These are phyloP conservation scores for Saussurea involucrata DNA, from an alignment of 129 eudicot genomes.

Conservation along the genomic window DNA sequence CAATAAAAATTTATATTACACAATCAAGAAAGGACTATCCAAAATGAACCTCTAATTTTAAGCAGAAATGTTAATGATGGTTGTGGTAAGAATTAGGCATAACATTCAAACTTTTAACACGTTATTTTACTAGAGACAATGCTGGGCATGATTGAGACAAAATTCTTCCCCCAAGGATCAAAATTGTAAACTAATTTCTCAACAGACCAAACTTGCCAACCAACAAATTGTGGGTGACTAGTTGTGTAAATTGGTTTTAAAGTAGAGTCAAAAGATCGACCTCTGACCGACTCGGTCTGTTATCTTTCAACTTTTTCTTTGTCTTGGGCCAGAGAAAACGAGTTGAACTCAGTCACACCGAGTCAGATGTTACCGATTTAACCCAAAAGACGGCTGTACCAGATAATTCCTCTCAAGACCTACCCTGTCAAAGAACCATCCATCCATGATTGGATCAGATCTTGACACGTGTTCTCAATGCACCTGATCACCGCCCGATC, in stretches of 20 bases:
- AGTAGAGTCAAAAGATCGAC: slow-evolving; percentile 33
- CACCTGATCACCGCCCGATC: slow-evolving; percentile 39
- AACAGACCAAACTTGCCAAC: background rate
- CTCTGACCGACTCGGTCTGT: slow-evolving; percentile 30
- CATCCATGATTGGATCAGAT: slow-evolving; percentile 11
- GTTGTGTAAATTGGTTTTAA: background rate
- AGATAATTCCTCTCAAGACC: slow-evolving; percentile 29
- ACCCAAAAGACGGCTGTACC: slow-evolving; percentile 15
- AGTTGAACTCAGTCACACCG: slow-evolving; percentile 36
- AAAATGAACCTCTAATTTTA: background rate
- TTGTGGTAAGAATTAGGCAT: background rate
- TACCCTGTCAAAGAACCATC: slow-evolving; percentile 34
- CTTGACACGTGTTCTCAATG: slow-evolving; percentile 18
- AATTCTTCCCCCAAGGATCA: background rate
- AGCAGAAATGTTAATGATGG: background rate
- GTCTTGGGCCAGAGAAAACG: slow-evolving; percentile 21
- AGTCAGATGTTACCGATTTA: slow-evolving; percentile 6
- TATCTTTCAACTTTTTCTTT: slow-evolving; percentile 25
- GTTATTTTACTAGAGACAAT: background rate
- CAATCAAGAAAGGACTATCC: background rate
- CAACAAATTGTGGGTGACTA: background rate
- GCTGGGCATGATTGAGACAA: background rate
- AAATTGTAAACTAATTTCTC: background rate
- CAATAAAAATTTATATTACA: no score
- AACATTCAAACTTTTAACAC: background rate